Evolutionary conservation across 441 rosid species (phyloP).

Genomic region (Theobroma grandiflorum): DNA sequence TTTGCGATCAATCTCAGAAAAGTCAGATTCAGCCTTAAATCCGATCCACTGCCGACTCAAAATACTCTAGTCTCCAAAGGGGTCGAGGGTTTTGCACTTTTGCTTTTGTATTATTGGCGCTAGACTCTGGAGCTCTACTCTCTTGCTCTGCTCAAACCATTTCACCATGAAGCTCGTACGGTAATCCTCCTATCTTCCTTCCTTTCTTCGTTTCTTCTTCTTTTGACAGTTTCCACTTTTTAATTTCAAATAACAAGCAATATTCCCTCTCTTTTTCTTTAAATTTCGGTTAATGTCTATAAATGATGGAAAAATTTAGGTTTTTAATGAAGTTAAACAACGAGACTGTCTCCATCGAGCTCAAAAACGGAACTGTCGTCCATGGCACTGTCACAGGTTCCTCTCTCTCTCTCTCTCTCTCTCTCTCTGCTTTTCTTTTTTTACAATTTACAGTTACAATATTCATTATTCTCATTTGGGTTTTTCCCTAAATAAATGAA

Average conservation of each 20-base stretch:
- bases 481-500: neutral
- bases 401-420: neutral
- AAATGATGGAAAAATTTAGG: conserved; percentile 40
- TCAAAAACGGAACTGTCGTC: conserved; percentile 81
- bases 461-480: neutral
- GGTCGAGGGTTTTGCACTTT: no score
- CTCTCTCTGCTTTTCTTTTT: neutral
- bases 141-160: no score
- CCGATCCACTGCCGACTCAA: no score
- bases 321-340: conserved; percentile 90
- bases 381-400: conserved; percentile 83
- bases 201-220: neutral
- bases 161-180: conserved; percentile 45
- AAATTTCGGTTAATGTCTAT: neutral
- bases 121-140: no score
- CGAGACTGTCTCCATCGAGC: conserved; percentile 85
- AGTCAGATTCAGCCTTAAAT: no score
- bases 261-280: neutral
- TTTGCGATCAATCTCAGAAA: no score
- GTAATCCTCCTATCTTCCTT: conserved; percentile 25
- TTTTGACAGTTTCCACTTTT: neutral
- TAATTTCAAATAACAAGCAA: neutral
- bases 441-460: neutral
- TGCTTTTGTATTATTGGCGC: no score
- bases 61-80: no score